Base-by-base conservation (phyloP, 192 early-diverging fungal genomes). In the Phycomyces blakesleeanus region DNA sequence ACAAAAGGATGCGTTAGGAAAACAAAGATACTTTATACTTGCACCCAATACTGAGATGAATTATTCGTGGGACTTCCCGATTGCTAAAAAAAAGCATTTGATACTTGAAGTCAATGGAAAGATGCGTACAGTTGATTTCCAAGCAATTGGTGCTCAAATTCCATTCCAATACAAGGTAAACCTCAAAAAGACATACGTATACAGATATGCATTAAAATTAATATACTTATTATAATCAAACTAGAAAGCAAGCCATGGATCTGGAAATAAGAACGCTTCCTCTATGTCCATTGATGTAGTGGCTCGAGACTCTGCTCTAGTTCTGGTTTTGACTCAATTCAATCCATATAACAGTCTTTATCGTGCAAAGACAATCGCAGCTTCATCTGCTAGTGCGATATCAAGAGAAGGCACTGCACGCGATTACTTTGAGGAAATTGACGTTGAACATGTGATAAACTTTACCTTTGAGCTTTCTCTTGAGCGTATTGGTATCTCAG, bases 21-120 rank as follows among this genome's bases (percentile, higher is more conserved):
- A 63, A 14, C 61, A 55, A 12, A 55, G 24, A 11, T 20, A 51
- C 21, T 63, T 63, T 59, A 37, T 49, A 6, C 14, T 69, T 20
- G 49, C 25, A 22, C 47, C 60, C 15, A 39, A 55, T 7, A 26
- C 34, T 27, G 26, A 22, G 24, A 41, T 87, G 63, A 74, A 82
- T 39, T 95, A 93, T 52, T 81, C 93, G 5, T 93, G 91, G 90
- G 93, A 95, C 60, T 71, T 80, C 38, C 91, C 91, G 2, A 82
- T 84, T 1, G 68, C 77, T 0, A 61, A 66, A 14, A 57, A 71
- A 9, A 91, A 90, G 69, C 65, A 67, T 10, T 59, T 95, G 24
- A 78, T 88, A 14, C 52, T 95, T 1, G 66, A 73, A 27, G 80
- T 88, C 0, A 78, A 81, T 41, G 88, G 85, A 11, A 66, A 63